Evolutionary conservation across 1,284 basidiomycete genomes (phyloP).

Genomic region (Microbotryum lychnidis-dioicae): DNA sequence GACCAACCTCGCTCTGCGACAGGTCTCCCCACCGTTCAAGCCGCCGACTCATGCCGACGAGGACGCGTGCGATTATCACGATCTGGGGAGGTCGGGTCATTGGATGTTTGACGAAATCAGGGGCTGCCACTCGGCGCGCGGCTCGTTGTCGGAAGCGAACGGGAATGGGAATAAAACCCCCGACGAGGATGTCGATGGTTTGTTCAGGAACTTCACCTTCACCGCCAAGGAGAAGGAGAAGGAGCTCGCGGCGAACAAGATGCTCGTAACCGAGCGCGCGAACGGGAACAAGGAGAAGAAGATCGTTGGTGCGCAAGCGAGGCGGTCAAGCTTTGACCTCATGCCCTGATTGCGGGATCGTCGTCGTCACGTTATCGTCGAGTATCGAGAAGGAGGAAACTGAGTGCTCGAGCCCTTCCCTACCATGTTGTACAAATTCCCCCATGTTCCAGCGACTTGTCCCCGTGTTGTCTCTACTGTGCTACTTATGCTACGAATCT

Average conservation of each 20-base stretch:
- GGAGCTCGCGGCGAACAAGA: background rate
- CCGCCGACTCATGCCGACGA: conserved; percentile 26
- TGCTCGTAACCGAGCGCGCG: too few species aligned
- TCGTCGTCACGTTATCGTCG: too few species aligned
- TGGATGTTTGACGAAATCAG: conserved; percentile 24
- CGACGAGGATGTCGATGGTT: conserved; percentile 8
- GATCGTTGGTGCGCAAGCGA: too few species aligned
- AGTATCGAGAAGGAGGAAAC: too few species aligned
- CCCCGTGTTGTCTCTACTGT: too few species aligned
- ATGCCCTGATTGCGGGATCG: too few species aligned
- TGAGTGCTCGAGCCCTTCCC: too few species aligned
- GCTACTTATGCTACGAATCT: too few species aligned
- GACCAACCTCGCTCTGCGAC: conserved; percentile 13
- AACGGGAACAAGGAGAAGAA: background rate
- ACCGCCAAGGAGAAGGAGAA: background rate
- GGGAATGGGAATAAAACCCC: background rate
- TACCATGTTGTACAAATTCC: too few species aligned
- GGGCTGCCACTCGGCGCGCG: conserved; percentile 12
- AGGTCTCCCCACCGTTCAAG: conserved; percentile 26
- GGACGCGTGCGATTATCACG: conserved; percentile 20
- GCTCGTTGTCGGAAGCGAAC: background rate
- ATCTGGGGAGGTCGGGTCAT: conserved; percentile 4
- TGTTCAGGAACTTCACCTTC: conserved; percentile 16
- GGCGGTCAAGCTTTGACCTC: too few species aligned
- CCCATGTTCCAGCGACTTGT: too few species aligned